Conservation (phyloP, 2,329 filamentous ascomycete species). For the Bipolaris sorokiniana region DNA sequence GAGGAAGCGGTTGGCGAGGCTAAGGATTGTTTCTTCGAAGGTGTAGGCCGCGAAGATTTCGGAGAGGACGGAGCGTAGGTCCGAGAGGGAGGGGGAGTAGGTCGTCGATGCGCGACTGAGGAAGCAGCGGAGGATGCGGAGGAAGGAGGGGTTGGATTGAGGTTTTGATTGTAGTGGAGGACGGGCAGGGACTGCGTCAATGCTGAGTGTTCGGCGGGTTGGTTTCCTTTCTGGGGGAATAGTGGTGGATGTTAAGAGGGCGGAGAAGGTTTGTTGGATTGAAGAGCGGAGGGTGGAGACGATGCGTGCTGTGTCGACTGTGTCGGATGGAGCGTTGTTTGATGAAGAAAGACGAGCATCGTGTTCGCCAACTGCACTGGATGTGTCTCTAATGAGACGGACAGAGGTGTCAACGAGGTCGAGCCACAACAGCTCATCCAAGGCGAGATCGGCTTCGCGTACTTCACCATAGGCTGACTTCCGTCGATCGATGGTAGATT, state of each 20-base stretch:
- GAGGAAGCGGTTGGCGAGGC: slow-evolving; percentile 82
- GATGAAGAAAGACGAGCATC: slow-evolving; percentile 37
- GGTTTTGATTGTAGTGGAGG: slow-evolving; percentile 40
- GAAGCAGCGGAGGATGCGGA: slow-evolving; percentile 88
- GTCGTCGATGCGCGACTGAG: slow-evolving; percentile 79
- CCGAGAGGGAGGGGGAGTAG: slow-evolving; percentile 79
- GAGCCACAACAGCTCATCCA: slow-evolving; percentile 70
- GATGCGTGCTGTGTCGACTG: slow-evolving; percentile 65
- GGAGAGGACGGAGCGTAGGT: slow-evolving; percentile 81
- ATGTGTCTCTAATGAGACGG: slow-evolving; percentile 56
- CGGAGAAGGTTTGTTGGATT: slow-evolving; percentile 90
- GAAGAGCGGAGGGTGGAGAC: slow-evolving; percentile 73
- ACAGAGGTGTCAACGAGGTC: slow-evolving; percentile 69
- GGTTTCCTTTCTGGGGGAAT: slow-evolving; percentile 29
- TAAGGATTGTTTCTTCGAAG: slow-evolving; percentile 89
- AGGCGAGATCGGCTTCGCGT: slow-evolving; percentile 63
- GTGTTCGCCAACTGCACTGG: slow-evolving; percentile 55
- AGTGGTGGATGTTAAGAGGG: slow-evolving; percentile 74
- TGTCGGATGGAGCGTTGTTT: slow-evolving; percentile 21
- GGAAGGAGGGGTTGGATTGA: slow-evolving; percentile 73
- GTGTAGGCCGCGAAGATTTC: slow-evolving; percentile 96
- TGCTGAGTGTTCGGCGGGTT: slow-evolving; percentile 32
- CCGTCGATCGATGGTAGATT: slow-evolving; percentile 49
- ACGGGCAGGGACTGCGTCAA: slow-evolving; percentile 20
- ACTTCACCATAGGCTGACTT: slow-evolving; percentile 51